Base-by-base conservation (phyloP, 441 rosid genomes). In the Viola pubescens region DNA sequence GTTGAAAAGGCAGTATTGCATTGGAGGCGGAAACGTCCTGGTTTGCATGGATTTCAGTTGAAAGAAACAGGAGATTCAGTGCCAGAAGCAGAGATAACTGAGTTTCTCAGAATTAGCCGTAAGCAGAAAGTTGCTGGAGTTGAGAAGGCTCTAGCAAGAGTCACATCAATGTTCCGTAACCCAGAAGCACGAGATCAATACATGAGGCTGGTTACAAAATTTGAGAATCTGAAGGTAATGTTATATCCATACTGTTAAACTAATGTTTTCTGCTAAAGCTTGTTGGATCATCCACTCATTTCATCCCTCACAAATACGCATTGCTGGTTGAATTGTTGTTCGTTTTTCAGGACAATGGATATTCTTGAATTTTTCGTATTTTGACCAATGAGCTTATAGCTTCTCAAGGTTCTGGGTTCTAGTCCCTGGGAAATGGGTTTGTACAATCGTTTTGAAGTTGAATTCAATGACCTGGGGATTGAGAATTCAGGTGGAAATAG, bases 1-100 rank as follows among this genome's bases (percentile, higher is more conserved):
- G 76, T 88, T 56, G 96, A 87, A 66, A 91, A 91, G 78, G 83
- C 74, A 51, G 85, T 91, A 67, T 70, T 88, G 62, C 89, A 94
- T 2, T 91, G 98, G 98, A 89, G 96, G 62, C 81, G 98, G 38
- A 91, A 82, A 76, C 72, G 95, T 61, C 66, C 73, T 49, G 98
- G 96, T 60, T 65, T 91, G 65, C 84, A 96, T 37, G 95, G 92
- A 52, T 91, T 88, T 75, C 73, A 64, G 48, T 76, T 57, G 56
- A 77, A 65, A 58, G 11, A 63, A 10, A 46, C 26, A 10, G 75
- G 57, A 16, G 58, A 63, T 43, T 49, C 56, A 8, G 70, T 37
- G 54, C 39, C 72, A 37, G 80, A 57, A 63, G 56, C 42, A 14
- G 77, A 71, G 58, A 72, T 60, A 67, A 73, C 60, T 1, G 98